Evolutionary conservation across 2,329 filamentous ascomycete species (phyloP).

Genomic region (Aspergillus fischeri): DNA sequence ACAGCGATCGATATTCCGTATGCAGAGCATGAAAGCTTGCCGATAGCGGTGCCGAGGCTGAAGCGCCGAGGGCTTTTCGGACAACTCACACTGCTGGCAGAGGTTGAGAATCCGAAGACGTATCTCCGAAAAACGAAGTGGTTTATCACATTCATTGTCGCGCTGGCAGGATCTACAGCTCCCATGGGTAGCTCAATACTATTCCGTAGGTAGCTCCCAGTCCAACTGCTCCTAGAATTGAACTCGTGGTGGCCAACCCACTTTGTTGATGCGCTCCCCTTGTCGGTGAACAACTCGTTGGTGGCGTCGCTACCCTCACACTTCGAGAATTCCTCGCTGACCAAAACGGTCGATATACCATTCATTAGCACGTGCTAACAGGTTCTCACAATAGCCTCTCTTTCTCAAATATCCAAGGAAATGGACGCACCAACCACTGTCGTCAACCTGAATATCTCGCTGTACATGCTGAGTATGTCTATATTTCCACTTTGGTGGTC

Average conservation of each 20-base stretch:
- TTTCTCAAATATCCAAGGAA: conserved; percentile 60
- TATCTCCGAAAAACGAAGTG: conserved; percentile 76
- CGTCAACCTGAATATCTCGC: conserved; percentile 69
- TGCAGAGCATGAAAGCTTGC: conserved; percentile 25
- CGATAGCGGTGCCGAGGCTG: conserved; percentile 48
- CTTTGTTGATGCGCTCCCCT: background rate
- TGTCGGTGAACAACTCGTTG: background rate
- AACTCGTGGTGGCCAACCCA: no score
- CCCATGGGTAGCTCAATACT: conserved; percentile 83
- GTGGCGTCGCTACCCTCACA: no score
- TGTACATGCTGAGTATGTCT: conserved; percentile 79
- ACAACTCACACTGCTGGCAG: conserved; percentile 67
- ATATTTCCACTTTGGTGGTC: conserved; percentile 88
- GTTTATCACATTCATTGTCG: conserved; percentile 74
- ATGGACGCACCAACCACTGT: conserved; percentile 61
- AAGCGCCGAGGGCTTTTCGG: conserved; percentile 69
- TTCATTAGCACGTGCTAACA: background rate
- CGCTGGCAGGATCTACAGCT: conserved; percentile 69
- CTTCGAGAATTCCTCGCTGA: no score
- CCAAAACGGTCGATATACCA: no score
- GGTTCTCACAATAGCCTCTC: conserved; percentile 52
- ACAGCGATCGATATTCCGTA: conserved; percentile 17
- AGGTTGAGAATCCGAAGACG: conserved; percentile 71
- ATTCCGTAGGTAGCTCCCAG: conserved; percentile 57
- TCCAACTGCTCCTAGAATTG: background rate